phyloP scores from a whole-genome alignment of 2,329 filamentous ascomycete genomes.

The Fusarium illudens region DNA sequence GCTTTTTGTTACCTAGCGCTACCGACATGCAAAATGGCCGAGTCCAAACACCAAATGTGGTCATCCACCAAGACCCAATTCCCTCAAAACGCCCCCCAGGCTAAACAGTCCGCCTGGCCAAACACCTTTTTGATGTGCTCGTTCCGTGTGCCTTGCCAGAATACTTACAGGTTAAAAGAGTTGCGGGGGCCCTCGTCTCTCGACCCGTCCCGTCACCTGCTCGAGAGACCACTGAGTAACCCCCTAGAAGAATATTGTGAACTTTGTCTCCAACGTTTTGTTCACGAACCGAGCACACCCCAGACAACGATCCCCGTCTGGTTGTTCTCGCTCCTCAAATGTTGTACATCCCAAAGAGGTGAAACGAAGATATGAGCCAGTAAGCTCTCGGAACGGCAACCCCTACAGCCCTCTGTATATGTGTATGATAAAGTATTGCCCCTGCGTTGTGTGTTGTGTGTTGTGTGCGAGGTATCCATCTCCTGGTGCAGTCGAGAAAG shows the following conservation, averaged over 20 bases:
- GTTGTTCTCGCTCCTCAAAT: slow-evolving; percentile 38
- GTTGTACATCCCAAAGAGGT: slow-evolving; percentile 43
- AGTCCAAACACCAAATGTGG: slow-evolving; percentile 44
- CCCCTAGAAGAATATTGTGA: slow-evolving; percentile 24
- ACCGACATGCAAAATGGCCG: slow-evolving; percentile 23
- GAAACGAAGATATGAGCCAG: slow-evolving; percentile 31
- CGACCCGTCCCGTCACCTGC: slow-evolving; percentile 11
- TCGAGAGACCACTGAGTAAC: neutral
- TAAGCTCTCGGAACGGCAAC: slow-evolving; percentile 25
- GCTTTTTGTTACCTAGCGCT: slow-evolving; percentile 44
- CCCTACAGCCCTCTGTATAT: slow-evolving; percentile 31
- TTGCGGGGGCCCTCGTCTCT: slow-evolving; percentile 18
- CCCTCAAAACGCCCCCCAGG: slow-evolving; percentile 42
- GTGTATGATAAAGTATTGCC: slow-evolving; percentile 33
- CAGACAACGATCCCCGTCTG: slow-evolving; percentile 35
- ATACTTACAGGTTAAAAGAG: slow-evolving; percentile 45
- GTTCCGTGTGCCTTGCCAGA: slow-evolving; percentile 48
- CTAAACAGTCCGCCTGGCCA: slow-evolving; percentile 44
- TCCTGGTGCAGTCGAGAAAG: slow-evolving; percentile 35
- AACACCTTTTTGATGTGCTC: slow-evolving; percentile 58
- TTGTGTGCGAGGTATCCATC: neutral
- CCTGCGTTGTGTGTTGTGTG: neutral
- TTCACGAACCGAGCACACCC: slow-evolving; percentile 25
- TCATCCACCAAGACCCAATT: slow-evolving; percentile 38
- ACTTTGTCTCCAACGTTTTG: slow-evolving; percentile 13